A percentile compares a stretch with the other conserved stretches of the same genome.
These are phyloP conservation scores for Pythium graminicola DNA, from an alignment of 352 stramenopile genomes.

Conservation along the genomic window DNA sequence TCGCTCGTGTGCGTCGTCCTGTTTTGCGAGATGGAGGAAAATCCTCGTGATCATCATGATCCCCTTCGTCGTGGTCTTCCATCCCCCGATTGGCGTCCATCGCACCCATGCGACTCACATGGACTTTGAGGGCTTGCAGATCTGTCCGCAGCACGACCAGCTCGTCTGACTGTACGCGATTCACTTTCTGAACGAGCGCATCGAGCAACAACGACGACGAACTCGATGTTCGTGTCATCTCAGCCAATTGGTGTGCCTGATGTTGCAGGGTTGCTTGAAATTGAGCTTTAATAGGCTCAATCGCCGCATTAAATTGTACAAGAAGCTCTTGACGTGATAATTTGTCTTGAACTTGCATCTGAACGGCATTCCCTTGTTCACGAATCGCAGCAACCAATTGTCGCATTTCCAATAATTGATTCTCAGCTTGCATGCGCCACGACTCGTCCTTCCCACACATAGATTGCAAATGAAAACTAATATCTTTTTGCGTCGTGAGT, in stretches of 20 bases:
- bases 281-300: conserved; percentile 75
- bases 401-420: conserved; percentile 68
- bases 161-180: conserved; percentile 46
- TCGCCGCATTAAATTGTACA: conserved; percentile 75
- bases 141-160: conserved; percentile 44
- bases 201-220: conserved; percentile 56
- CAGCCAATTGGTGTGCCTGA: conserved; percentile 65
- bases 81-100: conserved; percentile 1
- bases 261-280: conserved; percentile 68
- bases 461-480: conserved; percentile 71
- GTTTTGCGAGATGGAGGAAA: not conserved
- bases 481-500: conserved; percentile 76
- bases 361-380: conserved; percentile 60
- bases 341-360: conserved; percentile 64
- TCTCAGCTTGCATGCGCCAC: conserved; percentile 79
- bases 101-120: conserved; percentile 34
- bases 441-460: conserved; percentile 83
- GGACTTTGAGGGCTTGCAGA: conserved; percentile 47
- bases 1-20: conserved; percentile 1
- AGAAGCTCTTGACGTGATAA: conserved; percentile 61
- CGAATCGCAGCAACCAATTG: conserved; percentile 63
- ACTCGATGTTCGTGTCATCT: conserved; percentile 50
- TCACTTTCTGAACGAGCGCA: conserved; percentile 57
- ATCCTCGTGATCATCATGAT: conserved; percentile 2
- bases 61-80: conserved; percentile 9